phyloP scores from a whole-genome alignment of 202 grass and related monocot genomes.

The Bolboschoenoplectus hybrid region DNA sequence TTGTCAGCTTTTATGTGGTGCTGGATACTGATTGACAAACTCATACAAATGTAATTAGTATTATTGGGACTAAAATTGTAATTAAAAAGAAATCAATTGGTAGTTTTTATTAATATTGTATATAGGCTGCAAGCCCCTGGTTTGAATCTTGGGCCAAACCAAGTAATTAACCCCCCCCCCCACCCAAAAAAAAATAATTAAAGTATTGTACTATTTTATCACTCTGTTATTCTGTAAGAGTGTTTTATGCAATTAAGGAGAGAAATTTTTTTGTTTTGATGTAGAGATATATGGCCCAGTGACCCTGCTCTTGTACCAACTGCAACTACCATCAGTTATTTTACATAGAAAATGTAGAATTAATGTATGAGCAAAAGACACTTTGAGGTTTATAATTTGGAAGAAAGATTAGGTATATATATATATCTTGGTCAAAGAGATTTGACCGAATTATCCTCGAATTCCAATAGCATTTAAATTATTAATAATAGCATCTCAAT shows the following conservation, averaged over 20 bases:
- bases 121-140: too few species aligned
- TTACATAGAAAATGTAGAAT: not conserved
- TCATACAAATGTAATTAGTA: too few species aligned
- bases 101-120: too few species aligned
- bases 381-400: not conserved
- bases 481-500: slow-evolving; percentile 6
- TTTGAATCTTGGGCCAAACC: too few species aligned
- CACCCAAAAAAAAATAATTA: too few species aligned
- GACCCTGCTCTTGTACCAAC: not conserved
- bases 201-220: too few species aligned
- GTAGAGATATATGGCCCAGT: not conserved
- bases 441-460: not conserved
- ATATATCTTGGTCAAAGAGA: not conserved
- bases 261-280: not conserved
- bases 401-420: not conserved
- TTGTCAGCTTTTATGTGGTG: too few species aligned
- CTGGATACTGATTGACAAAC: too few species aligned
- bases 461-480: slow-evolving; percentile 17
- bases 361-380: not conserved
- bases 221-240: not conserved
- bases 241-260: not conserved
- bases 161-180: too few species aligned
- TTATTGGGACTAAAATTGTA: too few species aligned
- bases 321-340: not conserved
- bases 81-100: too few species aligned